Evolutionary conservation across 192 early-diverging fungal genomes (phyloP), one percentile per base, ranked within the genome.

Genomic region (Dissophora globulifera): DNA sequence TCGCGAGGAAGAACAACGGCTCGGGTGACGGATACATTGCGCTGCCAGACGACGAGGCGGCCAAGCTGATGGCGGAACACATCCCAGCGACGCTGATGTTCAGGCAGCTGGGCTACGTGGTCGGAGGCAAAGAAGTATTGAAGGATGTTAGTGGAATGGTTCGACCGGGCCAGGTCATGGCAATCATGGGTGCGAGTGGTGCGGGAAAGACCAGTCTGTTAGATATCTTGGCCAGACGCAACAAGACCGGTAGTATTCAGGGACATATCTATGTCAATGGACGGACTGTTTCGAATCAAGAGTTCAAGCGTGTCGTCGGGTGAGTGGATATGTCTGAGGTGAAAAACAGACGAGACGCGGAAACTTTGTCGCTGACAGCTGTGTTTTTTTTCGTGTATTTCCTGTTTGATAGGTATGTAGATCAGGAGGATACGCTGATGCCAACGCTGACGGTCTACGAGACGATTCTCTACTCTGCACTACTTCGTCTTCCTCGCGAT

Each of bases 171-270:
- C 85, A 96, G 62, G 88, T 98, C 9, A 88, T 95, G 86, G 96
- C 95, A 13, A 93, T 98, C 32, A 92, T 98, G 86, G 96, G 95
- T 8, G 92, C 91, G 11, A 94, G 93, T 20, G 94, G 94, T 5
- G 96, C 96, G 0, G 96, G 96, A 12, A 98, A 98, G 72, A 95
- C 96, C 13, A 95, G 90, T 29, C 81, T 96, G 49, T 80, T 98
- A 40, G 94, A 98, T 71, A 94, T 98, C 62, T 83, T 98, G 20
- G 95, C 96, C 0, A 82, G 87, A 5, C 79, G 95, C 64, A 83
- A 88, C 78, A 89, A 92, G 61, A 72, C 86, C 31, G 88, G 91
- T 46, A 80, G 62, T 1, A 85, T 94, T 16, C 76, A 82, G 26
- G 95, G 96, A 7, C 83, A 90, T 43, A 89, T 96, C 17, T 81